Evolutionary conservation across 495 filamentous ascomycete species (phyloP).

Genomic region (Usnea hakonensis): DNA sequence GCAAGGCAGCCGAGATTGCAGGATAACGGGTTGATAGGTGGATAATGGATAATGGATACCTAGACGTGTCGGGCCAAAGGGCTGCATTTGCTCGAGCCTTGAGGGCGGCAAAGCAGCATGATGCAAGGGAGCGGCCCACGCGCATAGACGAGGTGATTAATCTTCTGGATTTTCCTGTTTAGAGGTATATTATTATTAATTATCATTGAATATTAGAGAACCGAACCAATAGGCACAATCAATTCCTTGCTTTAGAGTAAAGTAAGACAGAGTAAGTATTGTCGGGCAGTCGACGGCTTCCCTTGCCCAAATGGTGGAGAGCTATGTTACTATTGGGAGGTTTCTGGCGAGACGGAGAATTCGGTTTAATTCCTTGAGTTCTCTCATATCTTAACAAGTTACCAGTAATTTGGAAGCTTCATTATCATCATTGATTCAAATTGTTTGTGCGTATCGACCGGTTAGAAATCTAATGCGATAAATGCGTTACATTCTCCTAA

Average conservation of each 20-base stretch:
- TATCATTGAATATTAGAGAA: slow-evolving; percentile 2
- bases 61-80: background rate
- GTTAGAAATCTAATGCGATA: too few species aligned
- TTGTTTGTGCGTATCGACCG: too few species aligned
- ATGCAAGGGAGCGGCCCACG: slow-evolving; percentile 2
- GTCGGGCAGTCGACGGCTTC: background rate
- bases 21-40: slow-evolving; percentile 3
- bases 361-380: too few species aligned
- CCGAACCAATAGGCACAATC: slow-evolving; percentile 2
- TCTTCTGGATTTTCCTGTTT: background rate
- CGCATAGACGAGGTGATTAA: slow-evolving; percentile 10
- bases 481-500: too few species aligned
- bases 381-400: background rate
- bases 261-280: background rate
- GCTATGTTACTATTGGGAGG: too few species aligned
- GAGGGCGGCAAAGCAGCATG: slow-evolving; percentile 11
- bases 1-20: slow-evolving; percentile 1
- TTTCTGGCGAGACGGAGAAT: background rate
- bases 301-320: background rate
- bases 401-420: background rate
- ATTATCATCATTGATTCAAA: too few species aligned
- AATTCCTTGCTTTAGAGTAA: background rate
- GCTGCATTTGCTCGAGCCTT: slow-evolving; percentile 8
- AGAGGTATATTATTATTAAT: too few species aligned
- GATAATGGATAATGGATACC: background rate